Percentiles rank a stretch among this genome's conserved stretches.
Evolutionary conservation across 306 rosid species (phyloP).

Genomic region (Acacia acuminata): DNA sequence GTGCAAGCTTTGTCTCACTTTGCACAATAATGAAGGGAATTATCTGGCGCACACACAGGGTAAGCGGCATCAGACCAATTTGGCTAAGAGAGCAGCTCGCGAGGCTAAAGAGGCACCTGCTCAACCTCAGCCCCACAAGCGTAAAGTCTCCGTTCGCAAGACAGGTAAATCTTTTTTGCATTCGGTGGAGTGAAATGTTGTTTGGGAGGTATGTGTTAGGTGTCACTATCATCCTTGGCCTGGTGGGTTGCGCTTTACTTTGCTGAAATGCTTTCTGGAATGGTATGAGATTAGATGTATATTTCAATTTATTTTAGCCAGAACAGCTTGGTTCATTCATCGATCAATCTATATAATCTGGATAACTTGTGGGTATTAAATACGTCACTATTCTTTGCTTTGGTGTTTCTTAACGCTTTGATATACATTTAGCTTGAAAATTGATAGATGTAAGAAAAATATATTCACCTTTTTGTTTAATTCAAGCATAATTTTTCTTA

Average conservation of each 20-base stretch:
- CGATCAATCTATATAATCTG: neutral
- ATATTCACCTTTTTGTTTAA: neutral
- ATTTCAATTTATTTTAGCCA: neutral
- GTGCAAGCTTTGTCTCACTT: constrained; percentile 89
- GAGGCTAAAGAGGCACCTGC: constrained; percentile 97
- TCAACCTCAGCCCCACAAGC: constrained; percentile 97
- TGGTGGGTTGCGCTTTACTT: neutral
- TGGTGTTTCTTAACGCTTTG: neutral
- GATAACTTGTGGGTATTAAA: neutral
- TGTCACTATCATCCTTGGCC: neutral
- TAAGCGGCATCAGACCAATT: constrained; percentile 90
- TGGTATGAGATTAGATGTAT: neutral
- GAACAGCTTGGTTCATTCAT: neutral
- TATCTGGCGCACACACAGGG: constrained; percentile 98
- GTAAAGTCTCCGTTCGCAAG: constrained; percentile 77
- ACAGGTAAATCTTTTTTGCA: constrained; percentile 43
- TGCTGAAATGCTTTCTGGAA: neutral
- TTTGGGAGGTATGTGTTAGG: neutral
- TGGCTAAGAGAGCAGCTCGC: constrained; percentile 93
- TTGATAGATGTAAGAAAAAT: neutral
- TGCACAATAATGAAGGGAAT: constrained; percentile 96
- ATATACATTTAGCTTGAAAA: neutral
- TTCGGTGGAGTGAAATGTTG: neutral
- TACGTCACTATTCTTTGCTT: neutral
- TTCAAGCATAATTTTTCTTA: neutral